Evolutionary conservation across 371 early-diverging fungal species (phyloP), one percentile per base, ranked within the genome.

Genomic region (Actinomortierella ambigua): DNA sequence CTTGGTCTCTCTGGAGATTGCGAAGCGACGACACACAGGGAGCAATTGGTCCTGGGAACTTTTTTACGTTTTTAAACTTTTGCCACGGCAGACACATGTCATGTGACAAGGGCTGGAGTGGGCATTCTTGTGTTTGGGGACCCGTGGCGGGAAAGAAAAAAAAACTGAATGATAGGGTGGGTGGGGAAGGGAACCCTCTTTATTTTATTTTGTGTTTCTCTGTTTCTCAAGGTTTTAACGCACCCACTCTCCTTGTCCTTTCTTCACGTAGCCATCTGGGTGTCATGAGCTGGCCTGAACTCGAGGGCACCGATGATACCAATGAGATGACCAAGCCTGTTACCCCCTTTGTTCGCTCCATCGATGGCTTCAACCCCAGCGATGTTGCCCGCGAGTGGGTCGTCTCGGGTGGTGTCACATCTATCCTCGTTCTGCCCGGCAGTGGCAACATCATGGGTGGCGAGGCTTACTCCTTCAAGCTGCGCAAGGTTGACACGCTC

Each of bases 401-500:
- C 22, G 68, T 87, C 2, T 86, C 90, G 24, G 94, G 94, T 50
- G 94, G 94, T 46, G 84, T 94, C 48, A 92, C 94, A 1, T 90
- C 93, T 1, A 77, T 86, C 0, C 71, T 94, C 22, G 82, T 91
- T 47, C 76, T 94, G 1, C 94, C 94, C 24, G 94, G 94, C 3
- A 88, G 89, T 34, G 89, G 84, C 17, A 91, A 90, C 65, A 46
- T 89, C 28, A 91, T 93, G 86, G 94, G 93, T 42, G 93, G 94
- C 51, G 92, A 92, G 67, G 93, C 91, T 9, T 84, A 82, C 63
- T 82, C 85, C 0, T 73, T 91, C 68, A 90, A 92, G 67, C 61
- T 86, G 47, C 85, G 89, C 24, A 81, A 82, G 23, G 78, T 84
- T 2, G 60, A 78, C 24, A 88, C 82, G 3, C 69, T 88, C 42